These are phyloP conservation scores for Pluteus cervinus DNA, from an alignment of 768 basidiomycete species.

Conservation along the genomic window DNA sequence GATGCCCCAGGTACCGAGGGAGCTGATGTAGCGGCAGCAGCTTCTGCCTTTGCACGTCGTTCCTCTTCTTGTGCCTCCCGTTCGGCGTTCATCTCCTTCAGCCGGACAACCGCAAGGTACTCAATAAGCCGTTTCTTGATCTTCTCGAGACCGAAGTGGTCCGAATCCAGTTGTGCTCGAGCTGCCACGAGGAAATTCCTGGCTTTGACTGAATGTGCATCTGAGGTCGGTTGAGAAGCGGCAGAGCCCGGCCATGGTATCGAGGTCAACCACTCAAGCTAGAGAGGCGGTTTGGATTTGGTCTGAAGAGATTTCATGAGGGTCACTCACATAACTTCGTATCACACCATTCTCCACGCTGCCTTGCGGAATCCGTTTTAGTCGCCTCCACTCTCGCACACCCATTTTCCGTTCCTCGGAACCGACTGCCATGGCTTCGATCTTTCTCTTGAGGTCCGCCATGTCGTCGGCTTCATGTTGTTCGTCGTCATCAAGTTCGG, in stretches of 20 bases:
- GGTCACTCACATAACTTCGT: conserved; percentile 61
- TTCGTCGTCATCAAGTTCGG: conserved; percentile 71
- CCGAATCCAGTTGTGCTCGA: conserved; percentile 75
- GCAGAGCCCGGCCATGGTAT: conserved; percentile 73
- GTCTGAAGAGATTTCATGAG: conserved; percentile 10
- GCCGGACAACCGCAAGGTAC: conserved; percentile 81
- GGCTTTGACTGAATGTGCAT: conserved; percentile 31
- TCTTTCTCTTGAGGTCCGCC: conserved; percentile 61
- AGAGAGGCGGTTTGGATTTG: conserved; percentile 4
- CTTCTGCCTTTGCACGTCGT: conserved; percentile 17
- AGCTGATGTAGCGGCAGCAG: conserved; percentile 12
- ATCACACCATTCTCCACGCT: conserved; percentile 91
- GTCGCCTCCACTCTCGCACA: conserved; percentile 74
- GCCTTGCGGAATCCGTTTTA: conserved; percentile 84
- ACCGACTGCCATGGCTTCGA: conserved; percentile 67
- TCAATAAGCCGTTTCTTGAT: conserved; percentile 90
- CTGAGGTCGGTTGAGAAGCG: conserved; percentile 10
- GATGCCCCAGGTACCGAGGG: conserved; percentile 8
- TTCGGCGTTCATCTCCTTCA: conserved; percentile 42
- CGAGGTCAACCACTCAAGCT: conserved; percentile 88
- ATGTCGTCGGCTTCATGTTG: conserved; percentile 79
- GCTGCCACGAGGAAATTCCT: conserved; percentile 63
- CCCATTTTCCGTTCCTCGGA: conserved; percentile 82
- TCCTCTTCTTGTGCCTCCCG: conserved; percentile 27
- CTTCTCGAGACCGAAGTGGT: conserved; percentile 89